Percentiles rank a stretch among this genome's conserved stretches.
Evolutionary conservation across 2,329 filamentous ascomycete species (phyloP).

Genomic region (Aspergillus transmontanensis): DNA sequence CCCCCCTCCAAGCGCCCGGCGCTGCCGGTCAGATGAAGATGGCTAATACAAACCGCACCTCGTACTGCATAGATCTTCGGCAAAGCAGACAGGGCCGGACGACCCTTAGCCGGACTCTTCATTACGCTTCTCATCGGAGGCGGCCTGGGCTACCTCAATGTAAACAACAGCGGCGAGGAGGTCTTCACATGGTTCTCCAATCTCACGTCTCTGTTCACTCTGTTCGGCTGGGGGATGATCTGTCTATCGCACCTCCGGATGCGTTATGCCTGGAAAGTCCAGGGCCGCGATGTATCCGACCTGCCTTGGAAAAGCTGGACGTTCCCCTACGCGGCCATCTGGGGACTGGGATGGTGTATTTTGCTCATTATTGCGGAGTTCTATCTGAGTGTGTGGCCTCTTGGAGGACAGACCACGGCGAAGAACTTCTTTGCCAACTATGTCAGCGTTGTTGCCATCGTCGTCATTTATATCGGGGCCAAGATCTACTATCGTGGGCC

Average conservation of each 20-base stretch:
- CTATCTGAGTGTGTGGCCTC: constrained; percentile 51
- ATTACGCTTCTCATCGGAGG: constrained; percentile 71
- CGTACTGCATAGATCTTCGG: constrained; percentile 23
- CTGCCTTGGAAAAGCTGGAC: constrained; percentile 50
- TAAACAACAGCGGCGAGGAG: constrained; percentile 42
- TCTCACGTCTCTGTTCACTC: constrained; percentile 49
- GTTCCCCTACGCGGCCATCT: constrained; percentile 48
- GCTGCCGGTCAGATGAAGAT: background rate
- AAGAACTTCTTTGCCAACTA: constrained; percentile 53
- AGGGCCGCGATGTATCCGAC: constrained; percentile 39
- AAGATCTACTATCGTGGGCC: constrained; percentile 43
- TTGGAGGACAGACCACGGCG: constrained; percentile 36
- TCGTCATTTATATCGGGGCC: constrained; percentile 46
- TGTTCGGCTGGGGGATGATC: constrained; percentile 50
- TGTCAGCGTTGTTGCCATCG: constrained; percentile 46
- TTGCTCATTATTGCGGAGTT: constrained; percentile 52
- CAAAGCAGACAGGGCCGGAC: constrained; percentile 38
- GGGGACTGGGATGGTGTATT: constrained; percentile 48
- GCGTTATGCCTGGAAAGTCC: constrained; percentile 44
- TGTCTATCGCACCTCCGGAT: constrained; percentile 49
- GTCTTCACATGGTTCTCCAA: constrained; percentile 55
- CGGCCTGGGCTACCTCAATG: constrained; percentile 49
- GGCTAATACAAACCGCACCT: background rate
- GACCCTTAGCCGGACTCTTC: constrained; percentile 56
- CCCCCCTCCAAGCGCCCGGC: too few species aligned